Conservation (phyloP, 306 rosid genomes). For the Canavalia ensiformis region DNA sequence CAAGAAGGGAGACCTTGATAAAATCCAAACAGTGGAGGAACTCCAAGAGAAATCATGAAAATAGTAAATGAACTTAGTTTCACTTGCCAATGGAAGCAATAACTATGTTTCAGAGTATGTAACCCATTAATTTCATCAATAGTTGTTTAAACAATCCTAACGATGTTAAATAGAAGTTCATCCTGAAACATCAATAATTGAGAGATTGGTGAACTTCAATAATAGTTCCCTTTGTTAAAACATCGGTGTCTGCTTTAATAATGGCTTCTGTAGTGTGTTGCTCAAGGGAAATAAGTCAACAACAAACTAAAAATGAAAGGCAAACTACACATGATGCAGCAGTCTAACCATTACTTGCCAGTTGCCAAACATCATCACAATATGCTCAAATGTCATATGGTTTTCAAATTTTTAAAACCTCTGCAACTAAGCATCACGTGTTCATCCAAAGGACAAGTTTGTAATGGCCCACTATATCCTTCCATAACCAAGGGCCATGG, state of each 20-base stretch:
- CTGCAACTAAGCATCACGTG: neutral
- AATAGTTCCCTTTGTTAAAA: conserved; percentile 21
- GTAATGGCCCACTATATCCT: conserved; percentile 18
- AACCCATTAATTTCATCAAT: conserved; percentile 29
- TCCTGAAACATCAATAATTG: conserved; percentile 6
- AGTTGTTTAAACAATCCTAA: conserved; percentile 38
- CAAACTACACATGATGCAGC: conserved; percentile 36
- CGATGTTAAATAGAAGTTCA: conserved; percentile 8
- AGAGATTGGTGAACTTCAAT: conserved; percentile 35
- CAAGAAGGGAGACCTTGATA: conserved; percentile 22
- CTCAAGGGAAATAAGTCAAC: conserved; percentile 28
- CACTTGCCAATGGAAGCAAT: conserved; percentile 12
- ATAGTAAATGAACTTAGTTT: conserved; percentile 18
- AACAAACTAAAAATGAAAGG: conserved; percentile 19
- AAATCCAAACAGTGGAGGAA: conserved; percentile 6
- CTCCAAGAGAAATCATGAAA: conserved; percentile 18
- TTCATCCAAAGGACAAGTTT: conserved; percentile 20
- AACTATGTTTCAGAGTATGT: neutral
- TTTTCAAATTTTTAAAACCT: conserved; percentile 26
- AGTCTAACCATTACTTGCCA: conserved; percentile 22
- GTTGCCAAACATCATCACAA: neutral
- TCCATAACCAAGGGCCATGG: conserved; percentile 18
- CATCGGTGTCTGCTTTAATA: conserved; percentile 18
- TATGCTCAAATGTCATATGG: conserved; percentile 1
- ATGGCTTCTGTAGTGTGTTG: conserved; percentile 38